A percentile compares a stretch with the other conserved stretches of the same genome.
phyloP scores from a whole-genome alignment of 257 asterid genomes.

The Solanum paucissectum region DNA sequence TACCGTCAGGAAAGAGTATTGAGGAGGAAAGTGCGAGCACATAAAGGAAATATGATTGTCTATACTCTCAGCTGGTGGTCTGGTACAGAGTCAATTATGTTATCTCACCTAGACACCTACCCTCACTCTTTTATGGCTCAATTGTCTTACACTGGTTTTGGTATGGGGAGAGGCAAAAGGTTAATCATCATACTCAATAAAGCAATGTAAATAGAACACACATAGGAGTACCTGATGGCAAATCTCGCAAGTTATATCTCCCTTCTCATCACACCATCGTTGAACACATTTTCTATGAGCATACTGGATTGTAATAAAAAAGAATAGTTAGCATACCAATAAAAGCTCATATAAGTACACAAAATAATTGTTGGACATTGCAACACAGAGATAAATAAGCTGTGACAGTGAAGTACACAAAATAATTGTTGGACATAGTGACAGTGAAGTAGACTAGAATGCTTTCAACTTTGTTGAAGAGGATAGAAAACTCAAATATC shows the following conservation, averaged over 20 bases:
- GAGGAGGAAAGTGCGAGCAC: not conserved
- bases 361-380: not conserved
- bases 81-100: not conserved
- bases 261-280: constrained; percentile 49
- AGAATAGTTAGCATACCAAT: not conserved
- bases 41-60: not conserved
- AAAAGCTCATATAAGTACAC: not conserved
- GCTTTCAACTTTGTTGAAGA: not conserved
- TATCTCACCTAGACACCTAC: not conserved
- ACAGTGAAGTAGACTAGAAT: not conserved
- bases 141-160: not conserved
- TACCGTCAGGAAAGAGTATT: not conserved
- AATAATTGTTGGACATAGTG: not conserved
- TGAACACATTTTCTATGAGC: constrained; percentile 45
- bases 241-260: constrained; percentile 41
- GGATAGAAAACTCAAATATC: not conserved
- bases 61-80: not conserved
- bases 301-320: constrained; percentile 14
- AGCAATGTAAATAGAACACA: not conserved
- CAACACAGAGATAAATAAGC: not conserved
- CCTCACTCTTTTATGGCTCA: not conserved
- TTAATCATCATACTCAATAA: not conserved
- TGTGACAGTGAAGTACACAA: not conserved
- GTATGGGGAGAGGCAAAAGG: not conserved
- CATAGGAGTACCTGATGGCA: constrained; percentile 29